Base-by-base conservation (phyloP, 768 basidiomycete genomes). In the Xerocomus potaroensis region DNA sequence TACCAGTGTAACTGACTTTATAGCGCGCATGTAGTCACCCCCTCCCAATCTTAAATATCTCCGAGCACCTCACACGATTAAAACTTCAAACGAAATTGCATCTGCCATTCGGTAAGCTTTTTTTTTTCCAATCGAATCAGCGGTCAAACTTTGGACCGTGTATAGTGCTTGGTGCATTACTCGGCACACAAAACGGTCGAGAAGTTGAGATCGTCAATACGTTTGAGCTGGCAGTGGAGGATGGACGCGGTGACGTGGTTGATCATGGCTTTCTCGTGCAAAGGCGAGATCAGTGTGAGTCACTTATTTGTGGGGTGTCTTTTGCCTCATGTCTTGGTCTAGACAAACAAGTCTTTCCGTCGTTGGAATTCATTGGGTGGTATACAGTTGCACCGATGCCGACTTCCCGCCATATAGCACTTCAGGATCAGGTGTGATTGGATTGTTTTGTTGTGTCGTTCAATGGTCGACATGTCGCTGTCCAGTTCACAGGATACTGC, bases 341-440 rank as follows among this genome's bases (percentile, higher is more conserved):
- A 98, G 95, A 93, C 75, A 95, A 95, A 67, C 93, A 96, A 69
- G 95, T 98, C 18, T 98, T 99, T 66, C 96, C 96, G 10, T 92
- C 93, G 1, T 76, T 98, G 27, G 96, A 98, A 62, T 85, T 99
- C 61, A 88, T 99, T 41, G 96, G 96, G 8, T 99, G 96, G 96
- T 99, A 99, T 68, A 89, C 88, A 0, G 83, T 94, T 35, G 84
- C 91, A 14, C 64, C 76, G n/a, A 70, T 73, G 10, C 91, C 91
- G 0, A 83, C 83, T 1, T 59, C 77, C n/a, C 72, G 71, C 16
- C 92, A 98, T 59, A 82, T 91, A 36, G 73, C 78, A 2, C 75
- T 98, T 15, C 91, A 97, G 62, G 83, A 89, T 63, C 91, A 96
- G 73, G 93, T 84, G 49, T 14, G 68, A 34, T 34, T 31, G 31